phyloP scores from a whole-genome alignment of 2,329 filamentous ascomycete species.

The Berkeleyomyces rouxiae region DNA sequence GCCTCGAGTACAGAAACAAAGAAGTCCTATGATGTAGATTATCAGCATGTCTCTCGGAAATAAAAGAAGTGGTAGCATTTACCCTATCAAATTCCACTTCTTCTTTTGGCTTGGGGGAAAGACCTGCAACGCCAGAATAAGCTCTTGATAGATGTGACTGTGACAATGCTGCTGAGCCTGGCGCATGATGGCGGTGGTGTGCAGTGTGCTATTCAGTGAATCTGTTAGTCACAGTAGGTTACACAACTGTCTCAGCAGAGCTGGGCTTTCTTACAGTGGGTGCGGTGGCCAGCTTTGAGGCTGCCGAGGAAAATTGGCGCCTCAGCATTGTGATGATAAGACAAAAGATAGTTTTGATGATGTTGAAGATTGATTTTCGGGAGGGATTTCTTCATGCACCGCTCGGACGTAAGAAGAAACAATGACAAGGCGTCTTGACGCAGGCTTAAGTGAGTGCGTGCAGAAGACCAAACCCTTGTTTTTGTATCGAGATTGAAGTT shows the following conservation, averaged over 20 bases:
- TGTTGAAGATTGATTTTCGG: background rate
- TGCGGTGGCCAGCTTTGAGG: background rate
- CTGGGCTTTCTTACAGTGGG: background rate
- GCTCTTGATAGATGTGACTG: background rate
- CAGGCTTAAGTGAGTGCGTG: background rate
- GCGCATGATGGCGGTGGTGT: background rate
- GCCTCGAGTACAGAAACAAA: slow-evolving; percentile 75
- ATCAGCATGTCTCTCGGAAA: background rate
- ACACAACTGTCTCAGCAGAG: background rate
- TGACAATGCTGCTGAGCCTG: background rate
- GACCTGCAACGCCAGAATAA: slow-evolving; percentile 13
- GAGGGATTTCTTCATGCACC: background rate
- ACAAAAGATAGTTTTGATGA: background rate
- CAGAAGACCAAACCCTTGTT: background rate
- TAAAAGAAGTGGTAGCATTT: background rate
- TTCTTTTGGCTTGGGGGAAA: slow-evolving; percentile 9
- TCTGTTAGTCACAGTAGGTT: background rate
- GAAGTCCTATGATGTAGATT: slow-evolving; percentile 45
- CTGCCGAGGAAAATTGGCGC: background rate
- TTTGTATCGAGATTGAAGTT: background rate
- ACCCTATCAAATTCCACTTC: slow-evolving; percentile 13
- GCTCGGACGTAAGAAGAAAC: background rate
- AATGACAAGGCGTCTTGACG: background rate
- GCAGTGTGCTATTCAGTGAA: background rate
- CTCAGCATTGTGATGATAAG: background rate